These are phyloP conservation scores for Dichotomopilus funicola DNA, from an alignment of 2,329 filamentous ascomycete species.

Conservation along the genomic window DNA sequence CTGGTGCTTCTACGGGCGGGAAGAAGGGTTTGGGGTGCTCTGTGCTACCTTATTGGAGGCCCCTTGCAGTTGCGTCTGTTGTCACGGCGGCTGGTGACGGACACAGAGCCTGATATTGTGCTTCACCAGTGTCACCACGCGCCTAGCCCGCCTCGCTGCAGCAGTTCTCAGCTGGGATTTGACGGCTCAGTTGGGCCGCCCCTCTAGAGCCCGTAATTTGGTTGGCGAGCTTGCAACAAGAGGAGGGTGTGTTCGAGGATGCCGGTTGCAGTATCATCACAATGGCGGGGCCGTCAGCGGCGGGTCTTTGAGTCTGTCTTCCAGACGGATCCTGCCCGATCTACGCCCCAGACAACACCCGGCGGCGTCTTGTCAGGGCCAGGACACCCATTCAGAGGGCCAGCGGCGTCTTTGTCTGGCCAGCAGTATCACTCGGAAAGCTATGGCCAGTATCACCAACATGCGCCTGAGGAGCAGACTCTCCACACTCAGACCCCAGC, in stretches of 20 bases:
- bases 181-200: no score
- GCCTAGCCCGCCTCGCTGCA: background rate
- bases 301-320: conserved; percentile 52
- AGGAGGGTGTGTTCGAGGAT: conserved; percentile 18
- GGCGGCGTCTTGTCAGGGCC: conserved; percentile 34
- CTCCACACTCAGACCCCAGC: conserved; percentile 10
- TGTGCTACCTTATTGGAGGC: no score
- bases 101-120: background rate
- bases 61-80: no score
- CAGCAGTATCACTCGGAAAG: background rate
- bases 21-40: no score
- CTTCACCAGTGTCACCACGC: background rate
- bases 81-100: background rate
- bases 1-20: no score
- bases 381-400: conserved; percentile 43
- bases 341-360: conserved; percentile 39
- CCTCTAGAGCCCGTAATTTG: background rate
- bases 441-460: background rate
- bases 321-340: conserved; percentile 43
- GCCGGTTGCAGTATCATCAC: conserved; percentile 33
- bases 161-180: background rate
- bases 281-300: conserved; percentile 42
- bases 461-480: conserved; percentile 10
- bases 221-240: background rate
- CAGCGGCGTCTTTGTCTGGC: conserved; percentile 22